phyloP scores from a whole-genome alignment of 768 basidiomycete species.

The Steccherinum ochraceum region DNA sequence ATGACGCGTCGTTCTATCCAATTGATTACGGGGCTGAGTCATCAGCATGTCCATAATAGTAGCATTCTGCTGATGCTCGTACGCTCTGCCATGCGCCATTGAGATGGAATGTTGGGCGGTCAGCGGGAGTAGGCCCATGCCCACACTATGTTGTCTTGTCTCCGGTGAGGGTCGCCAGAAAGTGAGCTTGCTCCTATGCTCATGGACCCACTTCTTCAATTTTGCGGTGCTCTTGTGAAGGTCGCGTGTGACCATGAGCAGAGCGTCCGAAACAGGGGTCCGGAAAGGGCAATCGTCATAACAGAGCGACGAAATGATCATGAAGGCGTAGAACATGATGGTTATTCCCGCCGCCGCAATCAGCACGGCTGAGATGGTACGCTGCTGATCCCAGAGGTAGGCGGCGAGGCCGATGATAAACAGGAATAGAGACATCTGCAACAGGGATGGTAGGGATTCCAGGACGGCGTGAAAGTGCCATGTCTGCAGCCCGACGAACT shows the following conservation, averaged over 20 bases:
- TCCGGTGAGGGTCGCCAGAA: not conserved
- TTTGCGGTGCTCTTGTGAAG: not conserved
- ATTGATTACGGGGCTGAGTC: not conserved
- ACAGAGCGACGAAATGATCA: conserved; percentile 13
- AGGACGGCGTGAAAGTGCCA: conserved; percentile 15
- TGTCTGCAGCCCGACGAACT: conserved; percentile 12
- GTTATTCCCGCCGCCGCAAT: conserved; percentile 10
- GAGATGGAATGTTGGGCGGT: not conserved
- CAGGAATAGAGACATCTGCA: conserved; percentile 19
- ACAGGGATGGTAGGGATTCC: conserved; percentile 11
- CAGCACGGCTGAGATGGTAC: conserved; percentile 8
- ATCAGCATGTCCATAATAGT: not conserved
- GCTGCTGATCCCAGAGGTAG: conserved; percentile 12
- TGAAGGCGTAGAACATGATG: conserved; percentile 12
- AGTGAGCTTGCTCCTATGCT: not conserved
- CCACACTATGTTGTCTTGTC: not conserved
- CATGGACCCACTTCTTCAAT: not conserved
- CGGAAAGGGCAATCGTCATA: conserved; percentile 14
- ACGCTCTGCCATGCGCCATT: not conserved
- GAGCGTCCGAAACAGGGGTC: conserved; percentile 12
- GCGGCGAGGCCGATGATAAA: conserved; percentile 14
- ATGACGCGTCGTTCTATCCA: not conserved
- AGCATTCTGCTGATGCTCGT: not conserved
- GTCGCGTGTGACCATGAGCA: conserved; percentile 1
- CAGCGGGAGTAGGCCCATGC: not conserved